phyloP scores from a whole-genome alignment of 805 yeast species.

The Spencermartinsiella europaea region DNA sequence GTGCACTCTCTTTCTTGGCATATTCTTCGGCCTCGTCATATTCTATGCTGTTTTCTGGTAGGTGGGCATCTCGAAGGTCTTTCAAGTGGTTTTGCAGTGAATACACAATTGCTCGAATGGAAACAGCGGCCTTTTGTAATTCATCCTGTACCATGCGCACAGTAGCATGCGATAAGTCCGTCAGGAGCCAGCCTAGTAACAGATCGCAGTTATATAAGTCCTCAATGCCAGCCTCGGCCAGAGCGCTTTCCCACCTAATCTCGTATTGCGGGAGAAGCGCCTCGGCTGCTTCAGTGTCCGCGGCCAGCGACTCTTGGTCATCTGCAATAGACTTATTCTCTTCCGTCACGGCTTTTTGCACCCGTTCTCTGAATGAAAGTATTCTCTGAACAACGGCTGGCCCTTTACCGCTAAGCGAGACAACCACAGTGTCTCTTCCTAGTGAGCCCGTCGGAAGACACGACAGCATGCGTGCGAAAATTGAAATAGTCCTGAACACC shows the following conservation, averaged over 20 bases:
- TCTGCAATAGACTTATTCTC: neutral
- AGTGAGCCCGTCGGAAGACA: neutral
- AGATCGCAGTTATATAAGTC: neutral
- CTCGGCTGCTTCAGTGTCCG: neutral
- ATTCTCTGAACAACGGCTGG: neutral
- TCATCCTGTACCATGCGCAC: neutral
- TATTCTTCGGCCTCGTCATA: neutral
- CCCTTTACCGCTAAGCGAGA: neutral
- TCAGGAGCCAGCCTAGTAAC: neutral
- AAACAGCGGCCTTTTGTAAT: neutral
- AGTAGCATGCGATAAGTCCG: neutral
- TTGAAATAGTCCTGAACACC: neutral
- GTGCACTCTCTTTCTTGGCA: neutral
- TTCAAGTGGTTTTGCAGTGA: neutral
- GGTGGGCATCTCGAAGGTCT: neutral
- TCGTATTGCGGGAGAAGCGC: neutral
- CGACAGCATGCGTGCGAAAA: neutral
- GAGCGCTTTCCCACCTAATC: constrained; percentile 5
- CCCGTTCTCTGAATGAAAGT: neutral
- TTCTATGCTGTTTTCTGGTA: neutral
- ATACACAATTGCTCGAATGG: neutral
- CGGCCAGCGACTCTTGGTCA: neutral
- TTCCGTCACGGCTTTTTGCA: neutral
- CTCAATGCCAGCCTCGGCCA: constrained; percentile 8
- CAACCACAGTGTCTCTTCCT: neutral